phyloP scores from a whole-genome alignment of 176 grass and related monocot species.

The Eragrostis curvula region DNA sequence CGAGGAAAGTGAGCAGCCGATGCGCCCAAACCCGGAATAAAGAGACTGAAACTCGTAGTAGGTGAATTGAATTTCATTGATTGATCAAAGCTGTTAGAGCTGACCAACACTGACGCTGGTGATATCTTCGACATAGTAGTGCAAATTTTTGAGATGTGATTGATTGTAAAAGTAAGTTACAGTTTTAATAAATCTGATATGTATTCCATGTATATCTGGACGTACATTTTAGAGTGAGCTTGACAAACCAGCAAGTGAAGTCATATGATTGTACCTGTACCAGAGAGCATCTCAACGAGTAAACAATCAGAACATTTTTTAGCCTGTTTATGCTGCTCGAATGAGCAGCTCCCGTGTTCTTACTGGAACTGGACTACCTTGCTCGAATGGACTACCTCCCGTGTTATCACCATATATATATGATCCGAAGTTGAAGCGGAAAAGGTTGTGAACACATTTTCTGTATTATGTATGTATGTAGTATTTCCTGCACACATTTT shows the following conservation, averaged over 20 bases:
- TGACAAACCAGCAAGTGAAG: not conserved
- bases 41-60: not conserved
- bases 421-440: too few relatives aligned
- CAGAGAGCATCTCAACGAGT: not conserved
- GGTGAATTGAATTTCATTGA: not conserved
- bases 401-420: too few relatives aligned
- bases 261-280: not conserved
- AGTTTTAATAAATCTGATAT: conserved; percentile 12
- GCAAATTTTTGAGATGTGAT: not conserved
- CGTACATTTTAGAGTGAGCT: not conserved
- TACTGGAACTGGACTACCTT: too few relatives aligned
- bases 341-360: too few relatives aligned
- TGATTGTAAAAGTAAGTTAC: not conserved
- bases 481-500: too few relatives aligned
- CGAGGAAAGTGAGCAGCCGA: conserved; percentile 1
- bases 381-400: too few relatives aligned
- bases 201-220: not conserved
- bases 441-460: too few relatives aligned
- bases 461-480: too few relatives aligned
- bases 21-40: too few relatives aligned
- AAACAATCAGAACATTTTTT: too few relatives aligned
- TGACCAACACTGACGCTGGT: not conserved
- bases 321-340: too few relatives aligned
- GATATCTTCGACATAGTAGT: not conserved
- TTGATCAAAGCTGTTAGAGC: not conserved